phyloP scores from a whole-genome alignment of 306 rosid genomes.

The Gillenia trifoliata region DNA sequence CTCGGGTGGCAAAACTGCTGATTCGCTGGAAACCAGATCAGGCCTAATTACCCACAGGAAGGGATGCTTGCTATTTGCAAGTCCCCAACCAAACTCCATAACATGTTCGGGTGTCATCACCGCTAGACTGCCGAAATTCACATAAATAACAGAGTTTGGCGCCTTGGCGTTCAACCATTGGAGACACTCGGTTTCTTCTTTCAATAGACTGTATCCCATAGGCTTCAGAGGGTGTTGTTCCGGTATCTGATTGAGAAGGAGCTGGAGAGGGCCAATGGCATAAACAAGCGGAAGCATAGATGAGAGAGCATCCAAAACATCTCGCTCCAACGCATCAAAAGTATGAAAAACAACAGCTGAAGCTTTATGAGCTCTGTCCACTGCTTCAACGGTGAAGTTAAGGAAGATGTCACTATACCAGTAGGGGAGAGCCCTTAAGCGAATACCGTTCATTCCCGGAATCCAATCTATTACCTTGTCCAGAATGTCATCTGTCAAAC shows the following conservation, averaged over 20 bases:
- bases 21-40: background rate
- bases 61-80: slow-evolving; percentile 17
- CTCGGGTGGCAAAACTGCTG: background rate
- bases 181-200: slow-evolving; percentile 15
- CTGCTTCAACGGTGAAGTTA: background rate
- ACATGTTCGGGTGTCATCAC: slow-evolving; percentile 11
- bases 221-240: background rate
- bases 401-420: background rate
- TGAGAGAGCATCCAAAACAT: slow-evolving; percentile 14
- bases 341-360: slow-evolving; percentile 15
- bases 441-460: background rate
- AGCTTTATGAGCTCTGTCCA: slow-evolving; percentile 1
- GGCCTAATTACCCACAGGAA: slow-evolving; percentile 24
- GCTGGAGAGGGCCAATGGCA: slow-evolving; percentile 20
- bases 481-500: background rate
- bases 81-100: slow-evolving; percentile 20
- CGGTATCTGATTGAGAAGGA: slow-evolving; percentile 13
- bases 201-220: slow-evolving; percentile 18
- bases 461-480: slow-evolving; percentile 1
- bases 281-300: slow-evolving; percentile 4
- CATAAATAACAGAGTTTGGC: slow-evolving; percentile 16
- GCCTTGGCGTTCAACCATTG: slow-evolving; percentile 7
- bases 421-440: slow-evolving; percentile 1
- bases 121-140: slow-evolving; percentile 12
- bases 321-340: slow-evolving; percentile 11